Evolutionary conservation across 2,329 filamentous ascomycete species (phyloP), one percentile per base, ranked within the genome.

Genomic region (Colletotrichum graminicola): DNA sequence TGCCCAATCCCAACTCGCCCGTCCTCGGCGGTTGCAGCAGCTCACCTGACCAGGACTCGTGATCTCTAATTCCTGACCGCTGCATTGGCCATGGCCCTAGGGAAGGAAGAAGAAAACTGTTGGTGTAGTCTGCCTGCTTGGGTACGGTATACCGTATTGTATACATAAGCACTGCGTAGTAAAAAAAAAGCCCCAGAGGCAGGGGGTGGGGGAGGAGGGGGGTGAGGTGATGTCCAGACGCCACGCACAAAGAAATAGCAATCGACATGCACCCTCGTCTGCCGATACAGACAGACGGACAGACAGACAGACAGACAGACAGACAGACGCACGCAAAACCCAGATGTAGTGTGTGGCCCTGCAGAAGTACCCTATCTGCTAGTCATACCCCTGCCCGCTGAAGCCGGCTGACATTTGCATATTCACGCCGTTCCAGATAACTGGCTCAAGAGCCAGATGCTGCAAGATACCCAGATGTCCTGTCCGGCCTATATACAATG

Each of bases 1-100:
- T 60, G 36, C 61, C 72, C 71, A 73, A 77, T 78, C 74, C 74
- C 60, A 61, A 67, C 75, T 71, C 73, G 62, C 62, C 21, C 54
- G 54, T 73, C 59, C 49, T 75, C 73, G 69, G 75, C 72, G 71
- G 73, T 73, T 73, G 72, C 74, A 71, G 67, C 68, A 74, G 63
- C 62, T 71, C 76, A 77, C 76, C 73, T 77, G 76, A 77, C 76
- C 77, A 75, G 72, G 73, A 68, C 75, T 73, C 75, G 72, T 76
- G 74, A 70, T 74, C n/a, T 62, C 56, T 62, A 14, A 59, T 62
- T 57, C 36, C 54, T 73, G 75, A 76, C 75, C 75, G 75, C 36
- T 39, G 36, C 36, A 39, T 39, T 75, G 76, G 76, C 62, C 47
- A 39, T 52, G 55, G n/a, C 39, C 29, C 10, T 34, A 34, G 39